phyloP scores from a whole-genome alignment of 1,139 yeast genomes.

The Nakaseomyces uthaithaninus region DNA sequence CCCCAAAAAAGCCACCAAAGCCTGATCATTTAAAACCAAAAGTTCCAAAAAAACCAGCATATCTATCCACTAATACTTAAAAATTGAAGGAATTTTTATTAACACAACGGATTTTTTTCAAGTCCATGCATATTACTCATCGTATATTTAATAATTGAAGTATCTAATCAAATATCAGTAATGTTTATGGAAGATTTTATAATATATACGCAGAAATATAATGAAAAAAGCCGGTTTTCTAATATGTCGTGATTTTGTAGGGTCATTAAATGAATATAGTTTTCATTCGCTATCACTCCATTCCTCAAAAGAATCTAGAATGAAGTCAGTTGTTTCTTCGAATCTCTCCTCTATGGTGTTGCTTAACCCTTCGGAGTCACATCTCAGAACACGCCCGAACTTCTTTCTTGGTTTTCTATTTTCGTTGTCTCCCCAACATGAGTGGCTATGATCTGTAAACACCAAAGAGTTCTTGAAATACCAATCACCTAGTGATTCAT shows the following conservation, averaged over 20 bases:
- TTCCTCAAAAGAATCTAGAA: conserved; percentile 58
- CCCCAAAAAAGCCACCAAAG: conserved; percentile 20
- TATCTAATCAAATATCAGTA: no score
- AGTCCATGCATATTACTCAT: conserved; percentile 1
- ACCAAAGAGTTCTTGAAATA: conserved; percentile 78
- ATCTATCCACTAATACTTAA: conserved; percentile 16
- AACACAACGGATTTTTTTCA: conserved; percentile 2
- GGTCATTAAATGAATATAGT: background rate
- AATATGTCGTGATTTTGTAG: conserved; percentile 1
- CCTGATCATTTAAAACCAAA: conserved; percentile 24
- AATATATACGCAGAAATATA: background rate
- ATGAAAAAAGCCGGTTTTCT: conserved; percentile 4
- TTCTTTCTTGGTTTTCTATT: conserved; percentile 77
- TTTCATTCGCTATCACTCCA: conserved; percentile 32
- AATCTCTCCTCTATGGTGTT: conserved; percentile 74
- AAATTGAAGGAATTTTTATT: background rate
- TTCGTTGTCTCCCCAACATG: conserved; percentile 63
- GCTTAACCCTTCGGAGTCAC: conserved; percentile 65
- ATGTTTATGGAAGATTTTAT: no score
- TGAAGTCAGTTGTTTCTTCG: conserved; percentile 77
- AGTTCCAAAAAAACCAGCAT: conserved; percentile 27
- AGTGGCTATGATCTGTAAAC: conserved; percentile 64
- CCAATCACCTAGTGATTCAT: conserved; percentile 81
- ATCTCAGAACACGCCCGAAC: conserved; percentile 77
- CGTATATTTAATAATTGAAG: background rate